Evolutionary conservation across 202 grass and related monocot genomes (phyloP), one percentile per base, ranked within the genome.

Genomic region (Saccharum hybrid): DNA sequence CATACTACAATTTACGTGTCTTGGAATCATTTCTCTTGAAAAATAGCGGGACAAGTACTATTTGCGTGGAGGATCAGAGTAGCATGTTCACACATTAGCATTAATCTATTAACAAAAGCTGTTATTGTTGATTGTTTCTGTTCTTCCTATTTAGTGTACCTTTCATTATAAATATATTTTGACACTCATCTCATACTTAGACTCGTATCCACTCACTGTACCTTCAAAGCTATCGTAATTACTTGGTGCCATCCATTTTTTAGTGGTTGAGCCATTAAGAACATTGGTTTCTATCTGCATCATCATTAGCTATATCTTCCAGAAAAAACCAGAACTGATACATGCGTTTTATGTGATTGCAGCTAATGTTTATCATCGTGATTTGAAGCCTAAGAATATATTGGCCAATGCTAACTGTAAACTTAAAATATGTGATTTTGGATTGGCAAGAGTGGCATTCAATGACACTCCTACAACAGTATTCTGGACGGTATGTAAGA

Each of bases 311-410:
- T 69, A 66, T 10, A 76, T 82, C 22, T 68, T 84, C 45, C 11
- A 31, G 13, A 62, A 72, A 15, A 28, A 63, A 63, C 18, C 68
- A 57, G 33, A 80, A 73, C 40, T 56, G 34, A 81, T 57, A 81
- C 33, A 75, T 49, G 28, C 16, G 5, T 60, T 33, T 80, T 82
- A 73, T 86, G 46, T 90, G 49, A 61, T 45, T 92, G 89, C 91
- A 99, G 97, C 97, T 81, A 99, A 90, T 99, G 97, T 99, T 81
- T 99, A 94, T 88, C 97, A 99, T 80, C 97, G 97, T 83, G 97
- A 99, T 91, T 86, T 99, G 80, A 99, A 99, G 90, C 97, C 97
- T 46, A 99, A 99, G 80, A 99, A 99, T 87, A 99, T 99, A 91
- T 77, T 99, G 84, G 97, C 97, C 76, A 99, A 99, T 86, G 89